Conservation (phyloP, 441 rosid species). For the Gossypium schwendimanii region DNA sequence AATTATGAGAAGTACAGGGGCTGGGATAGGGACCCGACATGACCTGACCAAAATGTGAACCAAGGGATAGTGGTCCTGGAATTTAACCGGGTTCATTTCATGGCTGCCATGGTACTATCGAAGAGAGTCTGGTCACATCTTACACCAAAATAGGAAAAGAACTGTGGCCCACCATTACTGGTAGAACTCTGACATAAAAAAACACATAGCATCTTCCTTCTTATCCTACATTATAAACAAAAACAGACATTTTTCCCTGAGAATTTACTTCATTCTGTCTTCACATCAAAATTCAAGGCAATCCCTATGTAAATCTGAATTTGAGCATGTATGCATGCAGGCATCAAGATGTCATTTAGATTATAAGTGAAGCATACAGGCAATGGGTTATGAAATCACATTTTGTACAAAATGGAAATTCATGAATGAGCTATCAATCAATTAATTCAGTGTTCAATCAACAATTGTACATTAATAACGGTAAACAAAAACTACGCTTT, state of each 20-base stretch:
- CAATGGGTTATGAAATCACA: neutral
- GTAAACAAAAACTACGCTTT: slow-evolving; percentile 17
- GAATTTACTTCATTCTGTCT: neutral
- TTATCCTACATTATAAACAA: too few species aligned
- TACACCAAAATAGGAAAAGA: slow-evolving; percentile 27
- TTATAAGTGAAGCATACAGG: neutral
- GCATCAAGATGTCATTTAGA: neutral
- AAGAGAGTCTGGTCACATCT: slow-evolving; percentile 42
- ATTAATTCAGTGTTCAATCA: slow-evolving; percentile 18
- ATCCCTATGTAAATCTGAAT: neutral
- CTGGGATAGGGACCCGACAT: neutral
- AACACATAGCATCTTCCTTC: neutral
- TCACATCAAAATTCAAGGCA: neutral
- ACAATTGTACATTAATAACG: slow-evolving; percentile 13
- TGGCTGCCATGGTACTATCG: slow-evolving; percentile 20
- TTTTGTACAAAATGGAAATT: neutral
- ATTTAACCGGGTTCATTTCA: neutral
- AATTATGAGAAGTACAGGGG: slow-evolving; percentile 10
- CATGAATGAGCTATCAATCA: slow-evolving; percentile 12
- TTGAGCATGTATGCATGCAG: neutral
- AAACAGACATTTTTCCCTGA: neutral
- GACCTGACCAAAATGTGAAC: slow-evolving; percentile 20
- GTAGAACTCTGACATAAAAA: neutral
- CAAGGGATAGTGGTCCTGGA: slow-evolving; percentile 33
- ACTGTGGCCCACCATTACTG: slow-evolving; percentile 27